Base-by-base conservation (phyloP, 164 flowering plant species). In the Malania oleifera region DNA sequence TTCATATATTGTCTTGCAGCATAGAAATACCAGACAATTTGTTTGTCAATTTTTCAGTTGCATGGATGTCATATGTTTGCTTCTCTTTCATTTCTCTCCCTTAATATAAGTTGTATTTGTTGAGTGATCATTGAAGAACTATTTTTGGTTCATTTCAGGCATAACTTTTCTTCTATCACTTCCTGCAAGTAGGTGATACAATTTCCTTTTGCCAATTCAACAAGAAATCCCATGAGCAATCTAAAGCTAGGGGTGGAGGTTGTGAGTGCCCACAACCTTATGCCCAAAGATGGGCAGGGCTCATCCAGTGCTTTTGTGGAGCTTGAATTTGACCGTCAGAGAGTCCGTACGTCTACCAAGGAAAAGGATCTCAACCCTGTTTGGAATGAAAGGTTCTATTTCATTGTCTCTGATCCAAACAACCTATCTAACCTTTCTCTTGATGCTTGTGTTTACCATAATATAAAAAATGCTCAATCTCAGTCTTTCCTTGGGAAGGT, bases 211-310 rank as follows among this genome's bases (percentile, higher is more conserved):
- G 12, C 40, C 24, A 13, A 29, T n/a, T 44, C 5, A 17, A 15
- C 4, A 48, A 55, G 24, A 10, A 48, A n/a, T 31, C 0, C 24
- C 22, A 76, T 74, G 80, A 70, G 56, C 66, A 70, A 66, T 62
- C 67, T 74, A 24, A 91, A 87, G 79, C 73, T 91, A n/a, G 89
- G 83, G 0, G 89, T 91, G n/a, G 91, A 86, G 72, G 96, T 91
- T 24, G 74, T 81, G 25, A 71, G 77, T 34, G 96, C 92, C 29
- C 78, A 82, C 67, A 80, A 78, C 70, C 83, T 89, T 31, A 64
- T 78, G 68, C 76, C 92, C 3, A 91, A 82, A 77, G 92, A 85
- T 65, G 86, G 86, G 8, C 75, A 80, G 52, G 92, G 95, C 34
- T 79, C 90, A 13, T 75, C 91, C 20, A 80, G 68, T 31, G 65